phyloP scores from a whole-genome alignment of 176 grass and related monocot species.

The Aegilops speltoides region DNA sequence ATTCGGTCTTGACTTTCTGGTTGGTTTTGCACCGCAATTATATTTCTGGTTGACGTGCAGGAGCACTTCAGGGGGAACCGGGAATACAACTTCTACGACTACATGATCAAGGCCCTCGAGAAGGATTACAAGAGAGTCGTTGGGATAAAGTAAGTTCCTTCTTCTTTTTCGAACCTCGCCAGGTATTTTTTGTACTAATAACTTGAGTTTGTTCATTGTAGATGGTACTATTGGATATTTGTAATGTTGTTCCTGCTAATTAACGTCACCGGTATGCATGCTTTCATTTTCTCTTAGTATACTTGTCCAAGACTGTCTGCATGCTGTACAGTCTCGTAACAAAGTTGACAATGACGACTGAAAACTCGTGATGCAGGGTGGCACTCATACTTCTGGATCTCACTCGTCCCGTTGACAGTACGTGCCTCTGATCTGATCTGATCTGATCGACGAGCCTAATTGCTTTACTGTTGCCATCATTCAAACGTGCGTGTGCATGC shows the following conservation, averaged over 20 bases:
- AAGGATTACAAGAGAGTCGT: constrained; percentile 79
- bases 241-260: constrained; percentile 84
- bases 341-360: too few relatives aligned
- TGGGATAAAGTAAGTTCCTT: constrained; percentile 71
- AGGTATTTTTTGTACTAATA: neutral
- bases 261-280: constrained; percentile 59
- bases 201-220: constrained; percentile 29
- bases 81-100: constrained; percentile 78
- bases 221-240: constrained; percentile 86
- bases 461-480: too few relatives aligned
- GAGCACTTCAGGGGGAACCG: constrained; percentile 53
- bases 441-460: too few relatives aligned
- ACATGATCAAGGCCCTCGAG: constrained; percentile 87
- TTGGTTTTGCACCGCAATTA: neutral
- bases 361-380: constrained; percentile 42
- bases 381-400: constrained; percentile 89
- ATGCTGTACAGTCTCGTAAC: too few relatives aligned
- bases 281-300: neutral
- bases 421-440: neutral
- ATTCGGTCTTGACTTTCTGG: neutral
- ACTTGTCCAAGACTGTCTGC: too few relatives aligned
- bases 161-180: neutral
- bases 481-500: neutral
- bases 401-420: constrained; percentile 64
- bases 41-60: constrained; percentile 23